Evolutionary conservation across 2,329 filamentous ascomycete species (phyloP).

Genomic region (Stagonosporopsis rhizophila): DNA sequence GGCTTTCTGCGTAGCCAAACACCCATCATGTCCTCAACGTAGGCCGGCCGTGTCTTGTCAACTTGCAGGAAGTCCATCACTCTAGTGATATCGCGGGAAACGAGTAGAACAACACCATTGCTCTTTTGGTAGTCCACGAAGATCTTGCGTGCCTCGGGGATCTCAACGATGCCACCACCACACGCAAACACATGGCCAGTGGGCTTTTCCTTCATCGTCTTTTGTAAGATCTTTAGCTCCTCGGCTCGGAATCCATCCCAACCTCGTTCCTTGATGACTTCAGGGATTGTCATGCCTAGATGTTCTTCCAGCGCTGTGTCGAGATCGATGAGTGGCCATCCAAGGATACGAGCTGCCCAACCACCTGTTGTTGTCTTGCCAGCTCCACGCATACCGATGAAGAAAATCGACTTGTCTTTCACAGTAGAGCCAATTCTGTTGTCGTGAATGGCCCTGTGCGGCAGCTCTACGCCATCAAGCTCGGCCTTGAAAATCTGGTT

Average conservation of each 20-base stretch:
- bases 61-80: constrained; percentile 87
- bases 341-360: constrained; percentile 80
- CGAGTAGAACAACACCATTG: constrained; percentile 84
- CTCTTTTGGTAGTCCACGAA: constrained; percentile 74
- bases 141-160: constrained; percentile 76
- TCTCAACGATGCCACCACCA: constrained; percentile 92
- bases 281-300: constrained; percentile 78
- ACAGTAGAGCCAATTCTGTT: constrained; percentile 35
- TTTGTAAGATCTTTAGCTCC: constrained; percentile 76
- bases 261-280: constrained; percentile 78
- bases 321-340: constrained; percentile 82
- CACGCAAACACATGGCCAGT: constrained; percentile 87
- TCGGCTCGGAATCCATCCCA: constrained; percentile 89
- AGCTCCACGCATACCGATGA: constrained; percentile 96
- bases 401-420: constrained; percentile 75
- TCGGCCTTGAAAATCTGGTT: constrained; percentile 77
- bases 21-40: constrained; percentile 87
- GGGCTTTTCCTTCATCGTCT: constrained; percentile 76
- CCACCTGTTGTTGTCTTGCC: constrained; percentile 93
- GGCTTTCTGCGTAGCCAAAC: constrained; percentile 89
- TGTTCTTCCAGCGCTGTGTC: constrained; percentile 84
- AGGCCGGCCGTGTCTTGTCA: constrained; percentile 91
- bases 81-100: constrained; percentile 85
- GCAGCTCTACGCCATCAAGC: constrained; percentile 75
- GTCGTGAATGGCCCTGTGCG: constrained; percentile 45